These are phyloP conservation scores for Sergeia podlipaevii DNA, from an alignment of 208 protist species.

Conservation along the genomic window DNA sequence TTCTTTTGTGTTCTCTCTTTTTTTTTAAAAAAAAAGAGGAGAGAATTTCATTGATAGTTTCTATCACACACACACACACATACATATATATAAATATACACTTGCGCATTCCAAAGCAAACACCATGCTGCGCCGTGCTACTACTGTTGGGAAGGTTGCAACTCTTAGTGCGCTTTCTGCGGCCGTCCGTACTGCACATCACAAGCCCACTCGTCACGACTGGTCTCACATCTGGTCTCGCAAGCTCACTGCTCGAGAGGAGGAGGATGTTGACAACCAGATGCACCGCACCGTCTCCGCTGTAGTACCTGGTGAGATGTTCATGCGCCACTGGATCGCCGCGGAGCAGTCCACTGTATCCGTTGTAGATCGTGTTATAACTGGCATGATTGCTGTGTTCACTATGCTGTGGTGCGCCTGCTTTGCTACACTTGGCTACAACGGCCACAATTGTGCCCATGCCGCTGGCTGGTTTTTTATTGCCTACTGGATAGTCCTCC, in stretches of 20 bases:
- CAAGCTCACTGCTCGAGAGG: constrained; percentile 50
- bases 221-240: constrained; percentile 59
- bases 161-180: constrained; percentile 16
- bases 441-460: constrained; percentile 78
- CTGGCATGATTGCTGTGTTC: constrained; percentile 77
- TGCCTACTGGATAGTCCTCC: constrained; percentile 79
- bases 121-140: constrained; percentile 48
- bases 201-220: constrained; percentile 77
- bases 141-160: constrained; percentile 19
- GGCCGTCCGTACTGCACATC: constrained; percentile 39
- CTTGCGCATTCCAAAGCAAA: neutral
- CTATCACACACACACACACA: neutral
- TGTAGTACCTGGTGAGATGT: constrained; percentile 88
- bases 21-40: no score
- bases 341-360: constrained; percentile 87
- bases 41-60: neutral
- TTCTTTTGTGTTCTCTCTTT: no score
- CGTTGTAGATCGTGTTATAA: constrained; percentile 84
- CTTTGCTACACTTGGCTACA: constrained; percentile 86
- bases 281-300: constrained; percentile 68
- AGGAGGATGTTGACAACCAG: constrained; percentile 38
- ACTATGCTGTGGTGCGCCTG: constrained; percentile 78
- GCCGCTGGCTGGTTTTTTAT: constrained; percentile 79
- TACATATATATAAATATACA: constrained; percentile 14
- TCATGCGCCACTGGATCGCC: constrained; percentile 91